Conservation (phyloP, 148 eudicot genomes). For the Amaranthus cruentus region DNA sequence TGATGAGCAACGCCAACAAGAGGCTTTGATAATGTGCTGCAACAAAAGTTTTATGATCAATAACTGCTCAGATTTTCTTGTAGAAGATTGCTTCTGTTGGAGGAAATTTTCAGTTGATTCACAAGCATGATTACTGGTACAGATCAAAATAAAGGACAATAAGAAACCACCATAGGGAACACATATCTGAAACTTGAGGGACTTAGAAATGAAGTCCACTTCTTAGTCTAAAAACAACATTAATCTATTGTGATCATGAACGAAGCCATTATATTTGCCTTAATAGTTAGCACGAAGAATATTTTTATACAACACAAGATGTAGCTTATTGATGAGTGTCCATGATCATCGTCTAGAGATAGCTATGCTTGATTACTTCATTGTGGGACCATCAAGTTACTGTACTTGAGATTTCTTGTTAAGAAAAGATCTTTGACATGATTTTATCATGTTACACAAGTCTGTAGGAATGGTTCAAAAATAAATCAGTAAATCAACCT, state of each 20-base stretch:
- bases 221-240: constrained; percentile 1
- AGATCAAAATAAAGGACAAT: neutral
- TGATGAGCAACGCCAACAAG: constrained; percentile 89
- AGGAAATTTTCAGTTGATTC: neutral
- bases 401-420: constrained; percentile 1
- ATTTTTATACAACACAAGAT: neutral
- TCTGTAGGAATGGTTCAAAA: neutral
- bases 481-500: constrained; percentile 38
- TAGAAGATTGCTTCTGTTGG: constrained; percentile 10
- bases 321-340: neutral
- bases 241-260: constrained; percentile 7
- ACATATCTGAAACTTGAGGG: constrained; percentile 6
- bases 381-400: neutral
- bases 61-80: neutral
- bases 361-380: neutral
- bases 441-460: neutral
- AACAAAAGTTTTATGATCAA: constrained; percentile 7
- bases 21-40: constrained; percentile 52
- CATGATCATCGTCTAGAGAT: neutral
- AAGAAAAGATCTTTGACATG: neutral
- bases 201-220: constrained; percentile 2
- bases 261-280: constrained; percentile 2
- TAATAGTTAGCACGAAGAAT: neutral
- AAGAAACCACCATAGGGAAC: neutral
- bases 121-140: constrained; percentile 6